Base-by-base conservation (phyloP, 2,329 filamentous ascomycete species). In the Xylaria sp. region DNA sequence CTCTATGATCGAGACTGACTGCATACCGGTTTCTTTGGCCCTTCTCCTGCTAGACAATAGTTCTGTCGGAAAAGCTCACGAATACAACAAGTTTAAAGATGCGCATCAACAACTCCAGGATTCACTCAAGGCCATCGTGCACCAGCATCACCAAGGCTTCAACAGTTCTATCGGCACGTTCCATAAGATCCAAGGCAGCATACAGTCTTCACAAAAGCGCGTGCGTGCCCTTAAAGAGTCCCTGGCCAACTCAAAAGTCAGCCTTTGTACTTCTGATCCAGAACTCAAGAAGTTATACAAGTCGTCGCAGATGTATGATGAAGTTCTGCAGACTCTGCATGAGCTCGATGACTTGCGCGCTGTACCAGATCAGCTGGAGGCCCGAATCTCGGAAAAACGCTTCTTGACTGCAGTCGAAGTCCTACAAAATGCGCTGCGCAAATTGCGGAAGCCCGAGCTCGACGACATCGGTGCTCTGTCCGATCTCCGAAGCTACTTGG, bases 141-240 rank as follows among this genome's bases (percentile, higher is more conserved):
- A 99, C 74, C 93, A 99, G 76, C 93, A 99, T 72, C 93, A 99
- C 71, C 94, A 99, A 74, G 95, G 94, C 52, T 99, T 99, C 82
- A 99, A 97, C 76, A 96, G 91, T 74, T 97, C 93, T 54, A 97
- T 99, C 64, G 94, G 93, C 74, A 97, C 93, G 18, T 99, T 97
- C 72, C 95, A 99, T 79, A 97, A 96, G 75, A 99, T 99, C 63
- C 94, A 99, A 74, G 86, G 87, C 55, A 96, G 91, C 75, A 94
- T 99, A 65, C 90, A 93, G 69, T 81, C 85, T 54, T 96, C 92
- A 13, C 94, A 99, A 75, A 87, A 87, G 69, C 86, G 91, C 61
- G 91, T 99, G 57, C 86, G 93, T 60, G 79, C 81, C 10, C 79
- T 99, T 63, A 94, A 93, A 73, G 86, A 92, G 59, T 91, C 91